A percentile compares a stretch with the other conserved stretches of the same genome.
These are phyloP conservation scores for Saturnispora zaruensis DNA, from an alignment of 805 yeast species.

Conservation along the genomic window DNA sequence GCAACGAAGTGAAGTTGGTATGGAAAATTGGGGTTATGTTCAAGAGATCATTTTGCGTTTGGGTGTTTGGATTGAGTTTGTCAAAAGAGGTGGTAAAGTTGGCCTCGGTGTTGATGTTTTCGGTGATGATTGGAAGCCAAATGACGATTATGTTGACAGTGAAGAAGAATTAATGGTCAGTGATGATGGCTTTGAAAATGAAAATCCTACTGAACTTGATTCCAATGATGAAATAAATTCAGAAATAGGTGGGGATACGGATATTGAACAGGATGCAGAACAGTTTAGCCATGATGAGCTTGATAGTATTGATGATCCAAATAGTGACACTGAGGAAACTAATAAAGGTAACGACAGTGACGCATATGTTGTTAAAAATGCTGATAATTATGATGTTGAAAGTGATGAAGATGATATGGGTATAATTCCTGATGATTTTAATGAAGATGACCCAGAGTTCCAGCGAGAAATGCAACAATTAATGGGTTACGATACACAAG, in stretches of 20 bases:
- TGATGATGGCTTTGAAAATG: neutral
- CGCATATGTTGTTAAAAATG: neutral
- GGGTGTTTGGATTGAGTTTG: constrained; percentile 5
- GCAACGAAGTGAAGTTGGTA: constrained; percentile 2
- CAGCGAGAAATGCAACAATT: constrained; percentile 4
- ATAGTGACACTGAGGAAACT: constrained; percentile 1
- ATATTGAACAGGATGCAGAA: constrained; percentile 6
- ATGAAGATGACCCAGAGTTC: constrained; percentile 4
- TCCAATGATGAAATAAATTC: neutral
- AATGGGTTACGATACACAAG: constrained; percentile 1
- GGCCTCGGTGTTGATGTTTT: constrained; percentile 6
- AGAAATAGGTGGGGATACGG: constrained; percentile 1
- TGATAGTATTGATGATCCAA: neutral
- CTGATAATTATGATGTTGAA: neutral
- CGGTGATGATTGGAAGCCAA: neutral
- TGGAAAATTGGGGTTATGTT: constrained; percentile 7
- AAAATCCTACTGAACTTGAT: neutral
- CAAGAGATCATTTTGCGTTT: constrained; percentile 2
- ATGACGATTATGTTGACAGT: neutral
- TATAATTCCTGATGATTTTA: neutral
- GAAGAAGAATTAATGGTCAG: neutral
- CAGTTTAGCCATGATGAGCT: neutral
- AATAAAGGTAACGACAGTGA: neutral
- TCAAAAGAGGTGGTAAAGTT: constrained; percentile 2
- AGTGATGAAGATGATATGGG: constrained; percentile 6